Conservation (phyloP, 805 yeast species). For the Sugiyamaella valdiviana region DNA sequence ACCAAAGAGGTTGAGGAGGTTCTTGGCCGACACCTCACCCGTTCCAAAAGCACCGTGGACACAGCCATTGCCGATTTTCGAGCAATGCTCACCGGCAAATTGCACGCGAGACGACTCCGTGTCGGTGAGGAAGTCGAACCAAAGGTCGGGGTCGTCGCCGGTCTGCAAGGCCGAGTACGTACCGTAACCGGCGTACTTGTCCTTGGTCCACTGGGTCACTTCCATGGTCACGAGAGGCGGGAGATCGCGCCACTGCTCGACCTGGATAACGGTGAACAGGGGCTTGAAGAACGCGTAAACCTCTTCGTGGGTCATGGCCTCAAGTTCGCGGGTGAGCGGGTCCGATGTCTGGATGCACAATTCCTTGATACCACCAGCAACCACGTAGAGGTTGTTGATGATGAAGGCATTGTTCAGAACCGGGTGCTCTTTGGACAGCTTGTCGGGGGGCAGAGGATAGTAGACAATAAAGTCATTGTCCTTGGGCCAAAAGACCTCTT, state of each 20-base stretch:
- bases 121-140: constrained; percentile 20
- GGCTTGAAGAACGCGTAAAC: constrained; percentile 23
- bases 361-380: constrained; percentile 22
- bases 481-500: constrained; percentile 27
- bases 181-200: constrained; percentile 29
- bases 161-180: constrained; percentile 26
- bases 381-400: constrained; percentile 21
- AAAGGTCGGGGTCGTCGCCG: constrained; percentile 20
- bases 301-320: constrained; percentile 16
- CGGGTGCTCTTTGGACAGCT: constrained; percentile 10
- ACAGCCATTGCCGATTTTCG: constrained; percentile 19
- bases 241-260: constrained; percentile 18
- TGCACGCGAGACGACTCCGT: constrained; percentile 17
- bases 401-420: constrained; percentile 18
- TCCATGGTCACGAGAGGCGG: constrained; percentile 18
- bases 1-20: constrained; percentile 12
- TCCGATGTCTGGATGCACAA: constrained; percentile 20
- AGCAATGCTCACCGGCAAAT: constrained; percentile 31
- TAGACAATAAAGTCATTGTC: constrained; percentile 25
- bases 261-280: constrained; percentile 12
- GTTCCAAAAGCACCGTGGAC: constrained; percentile 22
- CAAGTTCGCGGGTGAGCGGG: constrained; percentile 17
- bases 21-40: constrained; percentile 22
- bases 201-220: constrained; percentile 26
- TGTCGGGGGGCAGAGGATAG: constrained; percentile 17